Base-by-base conservation (phyloP, 441 rosid genomes). In the Arabidopsis lyrata region DNA sequence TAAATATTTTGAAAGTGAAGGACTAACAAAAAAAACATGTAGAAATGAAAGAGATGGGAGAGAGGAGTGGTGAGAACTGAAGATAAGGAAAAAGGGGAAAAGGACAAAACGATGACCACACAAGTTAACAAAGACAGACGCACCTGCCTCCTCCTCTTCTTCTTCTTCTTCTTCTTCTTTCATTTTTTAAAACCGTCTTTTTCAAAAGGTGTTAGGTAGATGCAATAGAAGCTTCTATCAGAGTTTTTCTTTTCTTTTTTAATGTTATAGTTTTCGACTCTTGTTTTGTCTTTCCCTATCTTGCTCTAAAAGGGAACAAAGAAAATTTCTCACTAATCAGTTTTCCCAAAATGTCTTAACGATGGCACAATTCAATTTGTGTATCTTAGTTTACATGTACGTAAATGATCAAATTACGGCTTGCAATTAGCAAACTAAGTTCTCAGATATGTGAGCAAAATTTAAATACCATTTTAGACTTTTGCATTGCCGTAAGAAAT, bases 151-250 rank as follows among this genome's bases (percentile, higher is more conserved):
- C 64, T 64, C 52, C 44, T 27, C 24, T 56, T 53, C 49, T 2
- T 47, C 14, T 5, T 34, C 42, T 24, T 9, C 20, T 39, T 38
- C 5, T 36, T 52, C 2, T 18, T 18, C 20, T 0, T 18, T 18
- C n/a, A n/a, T 29, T 57, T 2, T 47, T 13, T 34, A 15, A 63
- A 72, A 63, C 29, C 13, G 41, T 32, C 47, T 59, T 64, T 77
- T 52, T 52, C 77, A 72, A 72, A 35, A 77, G 70, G 69, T 66
- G 81, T 73, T 78, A 60, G 77, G 81, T 77, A 53, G 74, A 61
- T 72, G 53, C 81, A 61, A 27, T 72, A 60, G 81, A 72, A 77
- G 59, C 77, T 77, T 77, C 74, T 61, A 10, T 36, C 13, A 15
- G 5, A 15, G 5, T 47, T 53, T 0, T 52, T 9, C 22, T 18